A percentile compares a stretch with the other conserved stretches of the same genome.
Conservation (phyloP, 2,329 filamentous ascomycete genomes). For the Aspergillaceae sp. region DNA sequence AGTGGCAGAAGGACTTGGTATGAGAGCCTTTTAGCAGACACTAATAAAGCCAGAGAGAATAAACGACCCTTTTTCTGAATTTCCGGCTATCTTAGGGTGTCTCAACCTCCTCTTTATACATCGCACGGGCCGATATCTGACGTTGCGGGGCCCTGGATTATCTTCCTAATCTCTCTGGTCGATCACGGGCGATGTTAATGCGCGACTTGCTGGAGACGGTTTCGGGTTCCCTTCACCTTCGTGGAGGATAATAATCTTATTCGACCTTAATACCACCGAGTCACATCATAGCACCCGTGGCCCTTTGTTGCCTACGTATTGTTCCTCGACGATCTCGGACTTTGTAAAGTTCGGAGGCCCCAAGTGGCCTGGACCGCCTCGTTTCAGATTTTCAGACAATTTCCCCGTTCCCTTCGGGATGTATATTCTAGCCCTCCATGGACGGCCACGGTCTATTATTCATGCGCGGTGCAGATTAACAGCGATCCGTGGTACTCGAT, state of each 20-base stretch:
- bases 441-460: neutral
- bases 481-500: too few relatives aligned
- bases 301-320: too few relatives aligned
- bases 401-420: neutral
- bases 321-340: neutral
- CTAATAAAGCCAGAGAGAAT: constrained; percentile 7
- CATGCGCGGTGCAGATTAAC: neutral
- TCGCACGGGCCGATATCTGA: neutral
- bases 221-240: neutral
- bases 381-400: neutral
- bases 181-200: neutral
- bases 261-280: neutral
- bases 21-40: too few relatives aligned
- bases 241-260: neutral
- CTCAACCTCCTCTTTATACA: neutral
- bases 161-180: neutral
- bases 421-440: neutral
- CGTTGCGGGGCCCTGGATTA: neutral
- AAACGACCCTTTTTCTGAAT: neutral
- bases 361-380: neutral
- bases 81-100: neutral
- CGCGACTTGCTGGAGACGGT: neutral
- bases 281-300: too few relatives aligned
- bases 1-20: too few relatives aligned
- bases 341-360: neutral